Base-by-base conservation (phyloP, 495 filamentous ascomycete species). In the Aspergillus bridgeri region DNA sequence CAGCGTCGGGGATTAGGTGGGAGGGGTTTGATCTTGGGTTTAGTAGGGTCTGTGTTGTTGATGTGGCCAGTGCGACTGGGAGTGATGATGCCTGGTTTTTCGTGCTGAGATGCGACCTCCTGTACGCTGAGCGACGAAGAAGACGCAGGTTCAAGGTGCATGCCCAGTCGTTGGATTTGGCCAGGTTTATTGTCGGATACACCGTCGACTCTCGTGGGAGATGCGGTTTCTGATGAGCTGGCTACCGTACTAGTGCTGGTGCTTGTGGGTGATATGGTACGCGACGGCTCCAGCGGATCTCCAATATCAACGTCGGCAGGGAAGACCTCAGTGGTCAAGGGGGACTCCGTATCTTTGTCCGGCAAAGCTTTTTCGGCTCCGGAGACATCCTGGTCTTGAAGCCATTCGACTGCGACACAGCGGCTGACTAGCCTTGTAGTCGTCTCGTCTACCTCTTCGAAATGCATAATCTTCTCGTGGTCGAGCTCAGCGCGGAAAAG, bases 401-500 rank as follows among this genome's bases (percentile, higher is more conserved):
- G 74, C 94, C 94, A 98, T 8, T 83, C 77, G n/a, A 96, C 92
- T 42, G 85, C 85, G 42, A 83, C 79, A 60, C 94, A 96, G 25
- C 95, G 86, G 22, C 84, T 79, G 13, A 96, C 89, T 17, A 98
- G 84, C 21, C 93, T 82, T 25, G 88, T 68, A 0, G 95, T 98
- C 0, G 95, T 98, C 49, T 91, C 88, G 60, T 98, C 94, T 5
- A 89, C 87, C 0, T 94, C 92, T 46, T 87, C 88, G 64, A 98
- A 98, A 70, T 98, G 95, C 23, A 79, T 81, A 53, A 85, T 90
- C 48, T 68, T 78, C 50, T 71, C 75, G 17, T 61, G 54, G 23
- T 75, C 72, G 2, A 62, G 48, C 18, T 75, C 71, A 43, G 50
- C 63, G 44, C 68, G 62, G 51, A 69, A 69, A 5, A 76, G 64